A percentile compares a stretch with the other conserved stretches of the same genome.
Conservation (phyloP, 139 green algal genomes). For the Trebouxia sp. region DNA sequence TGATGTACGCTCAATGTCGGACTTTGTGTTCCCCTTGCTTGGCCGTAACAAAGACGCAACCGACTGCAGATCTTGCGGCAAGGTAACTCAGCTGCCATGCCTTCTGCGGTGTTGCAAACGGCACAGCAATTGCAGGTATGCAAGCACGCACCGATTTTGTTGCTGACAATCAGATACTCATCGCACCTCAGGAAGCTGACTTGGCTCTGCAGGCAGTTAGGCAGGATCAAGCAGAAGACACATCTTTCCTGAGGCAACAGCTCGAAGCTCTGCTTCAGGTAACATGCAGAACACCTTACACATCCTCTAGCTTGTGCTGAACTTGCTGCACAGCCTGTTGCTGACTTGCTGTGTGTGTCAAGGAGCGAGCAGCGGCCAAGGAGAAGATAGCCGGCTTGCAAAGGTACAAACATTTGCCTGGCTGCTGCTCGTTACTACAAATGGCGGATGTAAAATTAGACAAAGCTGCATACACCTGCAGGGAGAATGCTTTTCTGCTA, state of each 20-base stretch:
- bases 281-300: no score
- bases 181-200: no score
- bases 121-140: not conserved
- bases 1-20: not conserved
- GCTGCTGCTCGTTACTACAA: not conserved
- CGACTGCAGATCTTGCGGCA: not conserved
- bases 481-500: conserved; percentile 33
- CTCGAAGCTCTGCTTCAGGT: conserved; percentile 35
- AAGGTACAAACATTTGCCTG: not conserved
- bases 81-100: not conserved
- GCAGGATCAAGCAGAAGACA: conserved; percentile 24
- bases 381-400: conserved; percentile 28
- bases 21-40: not conserved
- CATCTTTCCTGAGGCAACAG: conserved; percentile 28
- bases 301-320: no score
- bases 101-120: not conserved
- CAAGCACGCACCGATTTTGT: not conserved
- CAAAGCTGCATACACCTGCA: no score
- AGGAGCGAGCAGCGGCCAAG: conserved; percentile 28
- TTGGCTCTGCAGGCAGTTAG: not conserved
- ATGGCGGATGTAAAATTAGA: no score
- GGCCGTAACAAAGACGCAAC: not conserved
- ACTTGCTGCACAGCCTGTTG: no score
- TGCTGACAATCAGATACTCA: no score
- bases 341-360: no score